These are phyloP conservation scores for Ustilago loliicola DNA, from an alignment of 1,284 basidiomycete species.

Conservation along the genomic window DNA sequence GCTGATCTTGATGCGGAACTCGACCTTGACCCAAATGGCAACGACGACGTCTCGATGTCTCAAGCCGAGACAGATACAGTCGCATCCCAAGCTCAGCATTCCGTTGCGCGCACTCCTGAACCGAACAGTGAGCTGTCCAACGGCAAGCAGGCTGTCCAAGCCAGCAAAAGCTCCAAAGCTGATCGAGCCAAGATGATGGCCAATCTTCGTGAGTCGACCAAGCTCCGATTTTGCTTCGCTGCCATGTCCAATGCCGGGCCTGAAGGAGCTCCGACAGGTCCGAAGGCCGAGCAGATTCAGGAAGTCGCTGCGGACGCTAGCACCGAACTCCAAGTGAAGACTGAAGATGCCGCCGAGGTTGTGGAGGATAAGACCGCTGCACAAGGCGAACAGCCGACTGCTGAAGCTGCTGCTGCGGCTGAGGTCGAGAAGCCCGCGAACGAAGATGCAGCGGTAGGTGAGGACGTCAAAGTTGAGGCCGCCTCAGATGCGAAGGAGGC, in stretches of 20 bases:
- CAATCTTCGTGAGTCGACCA: slow-evolving; percentile 34
- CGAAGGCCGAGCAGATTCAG: slow-evolving; percentile 33
- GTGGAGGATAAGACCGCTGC: not conserved
- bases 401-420: not conserved
- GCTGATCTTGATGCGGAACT: slow-evolving; percentile 8
- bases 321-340: not conserved
- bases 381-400: not conserved
- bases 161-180: slow-evolving; percentile 14
- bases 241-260: slow-evolving; percentile 45
- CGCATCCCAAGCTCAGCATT: slow-evolving; percentile 14
- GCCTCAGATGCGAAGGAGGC: not conserved
- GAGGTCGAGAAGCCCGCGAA: not conserved
- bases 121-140: slow-evolving; percentile 14
- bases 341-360: not conserved
- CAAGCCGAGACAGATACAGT: slow-evolving; percentile 22
- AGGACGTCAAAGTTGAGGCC: not conserved
- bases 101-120: slow-evolving; percentile 24
- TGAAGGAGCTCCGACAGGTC: slow-evolving; percentile 50
- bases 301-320: slow-evolving; percentile 7
- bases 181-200: slow-evolving; percentile 14
- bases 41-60: slow-evolving; percentile 16
- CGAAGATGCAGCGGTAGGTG: not conserved
- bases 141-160: slow-evolving; percentile 6
- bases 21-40: slow-evolving; percentile 1
- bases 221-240: slow-evolving; percentile 53